These are phyloP conservation scores for Chlamydomonas sphaeroides DNA, from an alignment of 139 green algal genomes.

Conservation along the genomic window DNA sequence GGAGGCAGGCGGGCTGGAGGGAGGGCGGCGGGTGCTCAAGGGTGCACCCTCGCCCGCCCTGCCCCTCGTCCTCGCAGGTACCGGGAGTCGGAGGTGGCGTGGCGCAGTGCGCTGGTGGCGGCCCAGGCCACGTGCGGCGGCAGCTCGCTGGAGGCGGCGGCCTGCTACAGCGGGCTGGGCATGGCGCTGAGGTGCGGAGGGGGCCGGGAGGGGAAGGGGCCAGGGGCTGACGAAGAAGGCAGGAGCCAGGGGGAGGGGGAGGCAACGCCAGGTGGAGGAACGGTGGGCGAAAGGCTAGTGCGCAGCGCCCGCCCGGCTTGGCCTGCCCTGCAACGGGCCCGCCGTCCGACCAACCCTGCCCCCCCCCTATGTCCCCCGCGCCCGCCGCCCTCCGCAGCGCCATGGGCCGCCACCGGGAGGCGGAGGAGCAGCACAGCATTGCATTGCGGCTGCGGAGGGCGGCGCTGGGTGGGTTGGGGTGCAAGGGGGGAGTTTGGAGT, in stretches of 20 bases:
- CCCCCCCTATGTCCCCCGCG: too few species aligned
- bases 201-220: too few species aligned
- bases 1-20: not conserved
- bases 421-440: slow-evolving; percentile 10
- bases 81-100: slow-evolving; percentile 25
- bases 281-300: too few species aligned
- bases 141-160: slow-evolving; percentile 29
- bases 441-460: slow-evolving; percentile 29
- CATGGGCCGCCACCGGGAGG: not conserved
- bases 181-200: slow-evolving; percentile 26
- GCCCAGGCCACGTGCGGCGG: not conserved
- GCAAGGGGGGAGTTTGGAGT: not conserved
- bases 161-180: slow-evolving; percentile 36
- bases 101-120: not conserved
- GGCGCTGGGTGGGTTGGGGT: slow-evolving; percentile 2
- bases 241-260: too few species aligned
- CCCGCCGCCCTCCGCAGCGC: too few species aligned
- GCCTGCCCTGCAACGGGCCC: too few species aligned
- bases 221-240: too few species aligned
- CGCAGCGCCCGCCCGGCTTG: too few species aligned
- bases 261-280: too few species aligned
- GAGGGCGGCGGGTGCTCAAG: not conserved
- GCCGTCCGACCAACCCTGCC: too few species aligned
- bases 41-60: not conserved
- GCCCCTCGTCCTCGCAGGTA: slow-evolving; percentile 11